Evolutionary conservation across 306 rosid species (phyloP), one percentile per base, ranked within the genome.

Genomic region (Inga leiocalycina): DNA sequence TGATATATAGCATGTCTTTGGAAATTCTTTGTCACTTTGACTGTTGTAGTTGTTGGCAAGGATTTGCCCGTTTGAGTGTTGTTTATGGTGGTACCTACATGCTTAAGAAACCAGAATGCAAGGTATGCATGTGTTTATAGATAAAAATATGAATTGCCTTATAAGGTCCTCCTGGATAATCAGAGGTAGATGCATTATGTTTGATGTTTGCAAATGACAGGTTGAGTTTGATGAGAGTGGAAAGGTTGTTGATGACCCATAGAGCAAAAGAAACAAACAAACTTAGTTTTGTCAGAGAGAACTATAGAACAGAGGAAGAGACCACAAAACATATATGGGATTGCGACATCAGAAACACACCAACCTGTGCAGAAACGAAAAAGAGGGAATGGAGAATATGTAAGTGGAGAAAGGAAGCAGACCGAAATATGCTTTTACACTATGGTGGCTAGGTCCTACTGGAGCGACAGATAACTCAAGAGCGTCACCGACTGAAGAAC

Each of bases 81-180:
- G 93, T 90, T 79, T 88, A 90, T 81, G 93, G 93, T 78, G 93
- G 93, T 39, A 90, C 93, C 52, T 90, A 90, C 87, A 90, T 88
- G 93, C 91, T 90, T 20, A 88, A 66, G 85, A 90, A 90, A 82
- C 88, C 93, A 49, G 93, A 78, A 71, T 90, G 93, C 76, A 90
- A 90, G 91, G 93, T 88, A 85, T 74, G 84, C 88, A 35, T 35
- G 5, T 65, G 37, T 65, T 39, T 39, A 39, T 6, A 39, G 6
- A 12, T 43, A 71, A n/a, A 66, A 54, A 71, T 0, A 24, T 6
- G 14, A 39, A 79, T 39, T 44, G n/a, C 65, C 79, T 45, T 45
- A 45, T 19, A 37, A 13, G 6, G 27, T 24, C 43, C 51, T 39
- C 32, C 6, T 52, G 32, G 30, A 68, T 69, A 44, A 37, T 64